Evolutionary conservation across 495 filamentous ascomycete species (phyloP).

Genomic region (Penicillium odoratum): DNA sequence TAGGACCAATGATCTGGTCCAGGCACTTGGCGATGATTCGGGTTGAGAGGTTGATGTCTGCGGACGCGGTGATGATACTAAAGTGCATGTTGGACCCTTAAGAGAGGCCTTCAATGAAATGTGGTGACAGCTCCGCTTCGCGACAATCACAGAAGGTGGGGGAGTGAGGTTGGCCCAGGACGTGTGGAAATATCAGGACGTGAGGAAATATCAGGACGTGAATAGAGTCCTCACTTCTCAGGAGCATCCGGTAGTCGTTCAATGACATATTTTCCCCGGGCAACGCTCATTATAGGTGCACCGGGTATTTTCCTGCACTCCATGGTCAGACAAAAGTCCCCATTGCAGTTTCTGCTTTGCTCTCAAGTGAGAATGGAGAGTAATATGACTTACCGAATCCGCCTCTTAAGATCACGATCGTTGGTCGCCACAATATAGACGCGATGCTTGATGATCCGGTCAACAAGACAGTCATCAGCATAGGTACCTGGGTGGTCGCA

Average conservation of each 20-base stretch:
- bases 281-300: constrained; percentile 66
- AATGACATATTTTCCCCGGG: constrained; percentile 85
- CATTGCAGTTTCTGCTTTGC: background rate
- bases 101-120: background rate
- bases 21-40: background rate
- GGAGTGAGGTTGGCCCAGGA: background rate
- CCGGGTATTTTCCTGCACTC: constrained; percentile 37
- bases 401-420: constrained; percentile 71
- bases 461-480: constrained; percentile 95
- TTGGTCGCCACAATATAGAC: constrained; percentile 92
- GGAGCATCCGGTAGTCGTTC: constrained; percentile 81
- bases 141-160: background rate
- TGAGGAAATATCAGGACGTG: constrained; percentile 39
- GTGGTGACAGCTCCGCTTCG: background rate
- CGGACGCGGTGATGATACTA: background rate
- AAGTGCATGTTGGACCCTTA: background rate
- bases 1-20: background rate
- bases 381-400: constrained; percentile 54
- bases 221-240: constrained; percentile 32
- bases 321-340: background rate
- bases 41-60: background rate
- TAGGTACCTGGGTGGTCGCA: constrained; percentile 91
- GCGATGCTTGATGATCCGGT: constrained; percentile 73
- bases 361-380: too few species aligned
- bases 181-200: constrained; percentile 25